These are phyloP conservation scores for Populus davidiana DNA, from an alignment of 345 rosid species.

Conservation along the genomic window DNA sequence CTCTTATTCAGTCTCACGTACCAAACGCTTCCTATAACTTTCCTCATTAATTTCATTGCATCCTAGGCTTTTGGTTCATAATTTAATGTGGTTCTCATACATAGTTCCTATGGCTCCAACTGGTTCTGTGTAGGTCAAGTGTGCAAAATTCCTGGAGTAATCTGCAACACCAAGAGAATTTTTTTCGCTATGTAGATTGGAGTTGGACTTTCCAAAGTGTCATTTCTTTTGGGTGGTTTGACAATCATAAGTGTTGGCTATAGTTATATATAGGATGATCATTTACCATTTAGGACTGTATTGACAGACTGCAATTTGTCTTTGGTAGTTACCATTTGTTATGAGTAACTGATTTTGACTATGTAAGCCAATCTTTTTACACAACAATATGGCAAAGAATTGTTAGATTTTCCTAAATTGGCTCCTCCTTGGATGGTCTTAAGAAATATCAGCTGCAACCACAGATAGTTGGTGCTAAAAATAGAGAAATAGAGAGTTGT, in stretches of 20 bases:
- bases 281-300: background rate
- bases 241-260: background rate
- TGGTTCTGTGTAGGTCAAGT: background rate
- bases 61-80: background rate
- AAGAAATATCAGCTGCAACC: background rate
- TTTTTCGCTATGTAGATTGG: background rate
- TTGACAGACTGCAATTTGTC: background rate
- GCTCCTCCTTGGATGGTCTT: background rate
- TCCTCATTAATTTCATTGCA: background rate
- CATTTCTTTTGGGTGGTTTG: no score
- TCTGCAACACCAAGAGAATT: background rate
- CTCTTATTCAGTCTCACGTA: background rate
- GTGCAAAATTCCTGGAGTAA: background rate
- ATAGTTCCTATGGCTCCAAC: background rate
- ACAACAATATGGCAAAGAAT: background rate
- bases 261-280: background rate
- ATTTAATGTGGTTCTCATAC: background rate
- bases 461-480: constrained; percentile 1
- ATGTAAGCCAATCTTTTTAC: background rate
- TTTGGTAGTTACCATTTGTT: background rate
- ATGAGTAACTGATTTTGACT: background rate
- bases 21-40: background rate
- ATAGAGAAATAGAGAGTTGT: background rate
- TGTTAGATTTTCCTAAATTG: background rate
- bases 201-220: no score